Evolutionary conservation across 2,329 filamentous ascomycete species (phyloP).

Genomic region (Seiridium cupressi): DNA sequence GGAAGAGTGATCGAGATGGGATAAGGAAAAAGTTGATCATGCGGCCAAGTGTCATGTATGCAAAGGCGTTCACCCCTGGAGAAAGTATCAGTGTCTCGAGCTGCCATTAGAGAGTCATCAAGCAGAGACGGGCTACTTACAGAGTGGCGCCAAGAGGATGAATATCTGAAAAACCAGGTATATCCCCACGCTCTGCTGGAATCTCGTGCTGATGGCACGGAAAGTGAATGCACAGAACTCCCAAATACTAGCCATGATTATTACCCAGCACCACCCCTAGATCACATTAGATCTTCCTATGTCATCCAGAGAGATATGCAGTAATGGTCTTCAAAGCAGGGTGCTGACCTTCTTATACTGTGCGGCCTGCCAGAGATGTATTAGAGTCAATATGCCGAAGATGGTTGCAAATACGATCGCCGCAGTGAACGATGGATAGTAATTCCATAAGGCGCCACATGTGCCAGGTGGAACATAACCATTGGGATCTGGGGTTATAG

Average conservation of each 20-base stretch:
- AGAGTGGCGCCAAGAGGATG: slow-evolving; percentile 26
- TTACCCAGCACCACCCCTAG: slow-evolving; percentile 32
- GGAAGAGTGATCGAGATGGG: slow-evolving; percentile 33
- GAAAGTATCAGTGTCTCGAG: background rate
- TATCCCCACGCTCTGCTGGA: slow-evolving; percentile 22
- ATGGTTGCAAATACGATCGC: slow-evolving; percentile 25
- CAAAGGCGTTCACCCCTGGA: slow-evolving; percentile 44
- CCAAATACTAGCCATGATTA: slow-evolving; percentile 33
- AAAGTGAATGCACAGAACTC: slow-evolving; percentile 27
- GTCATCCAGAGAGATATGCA: no score
- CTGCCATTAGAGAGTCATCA: background rate
- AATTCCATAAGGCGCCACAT: slow-evolving; percentile 27
- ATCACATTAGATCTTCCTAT: no score
- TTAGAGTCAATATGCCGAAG: slow-evolving; percentile 20
- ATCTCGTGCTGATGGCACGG: slow-evolving; percentile 23
- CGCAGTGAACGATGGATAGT: slow-evolving; percentile 30
- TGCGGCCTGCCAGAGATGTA: slow-evolving; percentile 19
- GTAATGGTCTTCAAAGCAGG: no score
- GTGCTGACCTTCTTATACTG: slow-evolving; percentile 21
- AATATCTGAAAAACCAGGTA: slow-evolving; percentile 24
- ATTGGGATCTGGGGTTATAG: slow-evolving; percentile 28
- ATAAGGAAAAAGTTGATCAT: slow-evolving; percentile 41
- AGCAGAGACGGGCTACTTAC: slow-evolving; percentile 15
- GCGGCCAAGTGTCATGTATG: slow-evolving; percentile 43
- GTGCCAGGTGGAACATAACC: slow-evolving; percentile 30